phyloP scores from a whole-genome alignment of 805 yeast species.

The Ogataea minuta region DNA sequence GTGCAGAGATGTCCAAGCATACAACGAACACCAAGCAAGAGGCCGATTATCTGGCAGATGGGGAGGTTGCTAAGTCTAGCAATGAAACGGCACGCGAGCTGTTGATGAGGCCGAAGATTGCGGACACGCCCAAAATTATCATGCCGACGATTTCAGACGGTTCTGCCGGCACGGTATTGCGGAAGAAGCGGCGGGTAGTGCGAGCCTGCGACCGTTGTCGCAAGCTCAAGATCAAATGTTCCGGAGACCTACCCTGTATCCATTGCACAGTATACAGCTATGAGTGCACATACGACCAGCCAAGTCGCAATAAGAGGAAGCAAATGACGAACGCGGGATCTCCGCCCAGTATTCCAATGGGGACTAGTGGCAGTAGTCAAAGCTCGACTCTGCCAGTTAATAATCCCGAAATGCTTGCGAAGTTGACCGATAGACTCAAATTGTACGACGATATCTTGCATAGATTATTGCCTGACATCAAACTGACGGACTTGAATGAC shows the following conservation, averaged over 20 bases:
- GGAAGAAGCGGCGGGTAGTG: slow-evolving; percentile 39
- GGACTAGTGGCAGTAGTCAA: slow-evolving; percentile 19
- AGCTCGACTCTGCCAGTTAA: slow-evolving; percentile 6
- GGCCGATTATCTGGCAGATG: background rate
- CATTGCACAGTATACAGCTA: slow-evolving; percentile 82
- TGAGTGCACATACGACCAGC: slow-evolving; percentile 82
- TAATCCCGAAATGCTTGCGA: slow-evolving; percentile 30
- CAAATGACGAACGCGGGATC: too few species aligned
- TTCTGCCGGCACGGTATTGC: slow-evolving; percentile 18
- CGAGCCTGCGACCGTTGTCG: slow-evolving; percentile 54
- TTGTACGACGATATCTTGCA: slow-evolving; percentile 35
- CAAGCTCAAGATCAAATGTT: slow-evolving; percentile 50
- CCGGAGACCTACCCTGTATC: slow-evolving; percentile 49
- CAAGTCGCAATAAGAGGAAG: slow-evolving; percentile 42
- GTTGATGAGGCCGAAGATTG: slow-evolving; percentile 13
- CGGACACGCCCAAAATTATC: slow-evolving; percentile 29
- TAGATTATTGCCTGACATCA: slow-evolving; percentile 32
- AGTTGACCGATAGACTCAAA: slow-evolving; percentile 31
- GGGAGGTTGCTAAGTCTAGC: slow-evolving; percentile 1
- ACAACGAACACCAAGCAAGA: background rate
- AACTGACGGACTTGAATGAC: slow-evolving; percentile 32
- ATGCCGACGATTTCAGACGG: slow-evolving; percentile 26
- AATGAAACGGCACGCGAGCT: slow-evolving; percentile 3
- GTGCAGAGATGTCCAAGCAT: slow-evolving; percentile 11
- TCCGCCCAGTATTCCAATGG: too few species aligned